Percentiles rank a stretch among this genome's conserved stretches.
phyloP scores from a whole-genome alignment of 306 rosid species.

The Mimosa pudica region DNA sequence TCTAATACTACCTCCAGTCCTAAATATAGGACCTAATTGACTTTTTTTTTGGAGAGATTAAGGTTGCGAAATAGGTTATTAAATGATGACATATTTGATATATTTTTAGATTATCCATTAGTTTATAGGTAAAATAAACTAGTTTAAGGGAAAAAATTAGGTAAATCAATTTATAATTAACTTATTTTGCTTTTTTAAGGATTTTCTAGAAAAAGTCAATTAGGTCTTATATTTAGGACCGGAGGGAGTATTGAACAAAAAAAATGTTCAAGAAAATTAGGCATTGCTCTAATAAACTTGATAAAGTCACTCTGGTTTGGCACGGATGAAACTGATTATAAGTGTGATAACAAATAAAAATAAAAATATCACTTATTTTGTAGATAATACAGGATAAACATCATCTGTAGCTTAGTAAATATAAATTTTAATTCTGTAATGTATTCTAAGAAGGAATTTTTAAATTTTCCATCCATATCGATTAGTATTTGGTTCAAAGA shows the following conservation, averaged over 20 bases:
- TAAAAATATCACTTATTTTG: conserved; percentile 3
- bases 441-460: conserved; percentile 19
- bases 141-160: too few species aligned
- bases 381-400: not conserved
- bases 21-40: too few species aligned
- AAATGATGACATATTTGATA: too few species aligned
- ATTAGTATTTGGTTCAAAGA: not conserved
- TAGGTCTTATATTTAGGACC: too few species aligned
- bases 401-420: not conserved
- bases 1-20: too few species aligned
- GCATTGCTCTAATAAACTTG: not conserved
- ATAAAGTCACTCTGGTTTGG: not conserved
- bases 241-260: conserved; percentile 18
- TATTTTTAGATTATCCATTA: too few species aligned
- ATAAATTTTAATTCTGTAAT: not conserved
- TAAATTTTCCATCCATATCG: not conserved
- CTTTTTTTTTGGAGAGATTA: too few species aligned
- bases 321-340: not conserved
- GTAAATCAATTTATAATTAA: too few species aligned
- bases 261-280: conserved; percentile 4
- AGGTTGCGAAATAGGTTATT: too few species aligned
- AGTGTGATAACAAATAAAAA: not conserved
- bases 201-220: too few species aligned
- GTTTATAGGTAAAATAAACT: too few species aligned
- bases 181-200: too few species aligned